Base-by-base conservation (phyloP, 129 eudicot genomes). In the Calendula officinalis region DNA sequence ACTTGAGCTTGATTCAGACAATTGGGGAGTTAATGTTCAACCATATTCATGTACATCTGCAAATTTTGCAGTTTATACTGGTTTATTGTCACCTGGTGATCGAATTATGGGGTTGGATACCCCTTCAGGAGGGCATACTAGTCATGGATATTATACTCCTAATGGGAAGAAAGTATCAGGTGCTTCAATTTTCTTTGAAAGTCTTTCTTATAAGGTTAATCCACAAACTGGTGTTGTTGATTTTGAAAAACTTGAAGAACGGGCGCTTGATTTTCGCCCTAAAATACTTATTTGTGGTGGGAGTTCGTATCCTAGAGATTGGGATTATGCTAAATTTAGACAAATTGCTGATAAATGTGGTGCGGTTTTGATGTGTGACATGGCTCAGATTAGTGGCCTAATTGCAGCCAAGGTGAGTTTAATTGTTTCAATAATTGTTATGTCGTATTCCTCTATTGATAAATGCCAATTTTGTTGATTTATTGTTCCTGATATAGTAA, bases 301-400 rank as follows among this genome's bases (percentile, higher is more conserved):
- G 47, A 92, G 98, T 37, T 85, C 96, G 0, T 92, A 92, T 78
- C 98, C 98, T 52, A 70, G 96, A 30, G 98, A 92, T 60, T 92
- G 94, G 96, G 98, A 92, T 5, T 88, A 92, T 79, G 80, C 72
- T 14, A 85, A 84, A 62, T 85, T 92, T 76, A 81, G 98, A 53
- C 95, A 82, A 78, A 85, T 92, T 74, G 96, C 98, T 32, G 98
- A 92, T 52, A 88, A 81, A 78, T 88, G 95, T 70, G 96, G 96
- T 43, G 94, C 98, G 3, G 82, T 88, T 17, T 83, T 92, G 74
- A 73, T 92, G 90, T 87, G 95, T 75, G 98, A 92, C 72, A 92
- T 92, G 98, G 98, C 98, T 59, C 98, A 92, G 67, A 92, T 83
- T 53, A 92, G 98, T 37, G 98, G 98, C 55, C 95, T 92, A 69